A percentile compares a stretch with the other conserved stretches of the same genome.
These are phyloP conservation scores for Mortierella sp. DNA, from an alignment of 371 early-diverging fungal genomes.

Conservation along the genomic window DNA sequence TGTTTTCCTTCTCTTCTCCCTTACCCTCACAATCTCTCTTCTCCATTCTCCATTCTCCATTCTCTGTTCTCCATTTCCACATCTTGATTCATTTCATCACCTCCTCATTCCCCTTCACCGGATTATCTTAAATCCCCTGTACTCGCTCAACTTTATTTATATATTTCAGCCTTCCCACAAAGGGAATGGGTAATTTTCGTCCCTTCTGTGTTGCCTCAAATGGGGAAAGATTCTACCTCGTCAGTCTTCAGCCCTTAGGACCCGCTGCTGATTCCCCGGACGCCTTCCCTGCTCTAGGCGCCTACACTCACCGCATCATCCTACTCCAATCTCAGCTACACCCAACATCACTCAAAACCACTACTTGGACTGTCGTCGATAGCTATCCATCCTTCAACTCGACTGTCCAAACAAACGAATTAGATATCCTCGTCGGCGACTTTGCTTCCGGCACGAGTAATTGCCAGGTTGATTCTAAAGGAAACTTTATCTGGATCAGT, in stretches of 20 bases:
- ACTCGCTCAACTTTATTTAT: neutral
- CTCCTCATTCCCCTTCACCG: neutral
- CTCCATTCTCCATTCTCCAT: too few species aligned
- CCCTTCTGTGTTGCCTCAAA: constrained; percentile 17
- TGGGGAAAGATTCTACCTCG: constrained; percentile 13
- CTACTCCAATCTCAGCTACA: constrained; percentile 16
- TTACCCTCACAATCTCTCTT: too few species aligned
- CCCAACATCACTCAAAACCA: constrained; percentile 1
- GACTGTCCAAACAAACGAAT: neutral
- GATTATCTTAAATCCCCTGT: neutral
- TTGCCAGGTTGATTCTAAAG: constrained; percentile 22
- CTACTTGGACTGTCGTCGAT: constrained; percentile 15
- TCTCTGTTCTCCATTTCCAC: neutral
- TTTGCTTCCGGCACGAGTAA: constrained; percentile 9
- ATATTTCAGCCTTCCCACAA: neutral
- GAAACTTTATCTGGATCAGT: constrained; percentile 33
- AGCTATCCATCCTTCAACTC: constrained; percentile 3
- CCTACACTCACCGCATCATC: constrained; percentile 10
- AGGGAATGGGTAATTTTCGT: constrained; percentile 10
- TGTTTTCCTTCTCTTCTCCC: too few species aligned
- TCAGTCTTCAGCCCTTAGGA: constrained; percentile 7
- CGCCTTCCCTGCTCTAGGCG: neutral
- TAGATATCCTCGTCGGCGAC: constrained; percentile 14
- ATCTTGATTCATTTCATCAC: too few species aligned
- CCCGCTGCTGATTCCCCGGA: neutral